These are phyloP conservation scores for Fraxinus quadrangulata DNA, from an alignment of 257 asterid genomes.

Conservation along the genomic window DNA sequence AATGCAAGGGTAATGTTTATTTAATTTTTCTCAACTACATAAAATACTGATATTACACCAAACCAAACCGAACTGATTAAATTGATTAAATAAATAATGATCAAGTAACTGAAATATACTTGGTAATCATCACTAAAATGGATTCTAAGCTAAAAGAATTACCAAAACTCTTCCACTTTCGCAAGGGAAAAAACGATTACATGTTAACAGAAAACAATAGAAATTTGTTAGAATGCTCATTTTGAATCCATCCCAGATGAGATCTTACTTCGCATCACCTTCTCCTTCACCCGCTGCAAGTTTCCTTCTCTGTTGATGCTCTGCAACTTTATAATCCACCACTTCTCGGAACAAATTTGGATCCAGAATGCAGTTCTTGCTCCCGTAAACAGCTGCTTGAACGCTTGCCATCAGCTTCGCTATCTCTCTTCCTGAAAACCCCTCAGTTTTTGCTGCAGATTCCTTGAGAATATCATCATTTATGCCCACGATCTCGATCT, in stretches of 20 bases:
- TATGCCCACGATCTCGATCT: constrained; percentile 70
- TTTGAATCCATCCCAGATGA: not conserved
- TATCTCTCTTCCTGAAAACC: constrained; percentile 92
- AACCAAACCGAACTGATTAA: no score
- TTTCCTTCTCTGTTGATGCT: constrained; percentile 88
- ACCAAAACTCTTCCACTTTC: constrained; percentile 30
- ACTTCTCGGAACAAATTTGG: constrained; percentile 75
- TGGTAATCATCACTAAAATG: not conserved
- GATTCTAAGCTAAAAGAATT: constrained; percentile 9
- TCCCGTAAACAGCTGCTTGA: constrained; percentile 96
- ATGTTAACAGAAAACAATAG: constrained; percentile 20
- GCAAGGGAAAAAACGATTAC: constrained; percentile 18
- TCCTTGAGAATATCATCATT: constrained; percentile 75
- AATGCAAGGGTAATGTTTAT: not conserved
- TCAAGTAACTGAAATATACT: not conserved
- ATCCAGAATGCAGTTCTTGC: constrained; percentile 73
- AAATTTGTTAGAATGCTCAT: constrained; percentile 7
- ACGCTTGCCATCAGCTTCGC: constrained; percentile 95
- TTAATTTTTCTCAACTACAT: no score
- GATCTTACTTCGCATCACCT: constrained; percentile 15
- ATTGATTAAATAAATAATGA: not conserved
- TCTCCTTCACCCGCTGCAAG: constrained; percentile 37
- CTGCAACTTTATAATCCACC: constrained; percentile 85
- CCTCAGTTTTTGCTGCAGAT: constrained; percentile 75
- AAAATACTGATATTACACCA: not conserved